These are phyloP conservation scores for Suhomyces guaymorum DNA, from an alignment of 1,139 yeast species.

Conservation along the genomic window DNA sequence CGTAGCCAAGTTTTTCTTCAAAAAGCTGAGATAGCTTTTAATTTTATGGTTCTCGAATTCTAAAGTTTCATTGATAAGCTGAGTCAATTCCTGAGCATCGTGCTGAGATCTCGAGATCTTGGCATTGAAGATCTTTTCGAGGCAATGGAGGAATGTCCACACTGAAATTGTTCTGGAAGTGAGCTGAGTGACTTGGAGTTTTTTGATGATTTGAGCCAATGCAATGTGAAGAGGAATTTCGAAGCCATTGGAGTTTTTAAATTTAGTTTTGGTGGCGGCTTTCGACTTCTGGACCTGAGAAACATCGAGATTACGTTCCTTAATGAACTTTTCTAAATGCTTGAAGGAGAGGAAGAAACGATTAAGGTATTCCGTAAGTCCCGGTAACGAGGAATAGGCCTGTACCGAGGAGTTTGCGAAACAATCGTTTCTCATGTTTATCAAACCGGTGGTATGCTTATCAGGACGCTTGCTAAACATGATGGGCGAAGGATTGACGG, in stretches of 20 bases:
- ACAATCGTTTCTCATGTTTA: slow-evolving; percentile 84
- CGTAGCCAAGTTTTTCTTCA: slow-evolving; percentile 13
- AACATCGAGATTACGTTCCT: slow-evolving; percentile 24
- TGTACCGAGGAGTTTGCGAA: slow-evolving; percentile 92
- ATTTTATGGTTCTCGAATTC: slow-evolving; percentile 61
- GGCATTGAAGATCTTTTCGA: slow-evolving; percentile 78
- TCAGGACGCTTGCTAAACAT: slow-evolving; percentile 65
- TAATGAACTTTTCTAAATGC: slow-evolving; percentile 31
- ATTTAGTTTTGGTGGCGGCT: slow-evolving; percentile 30
- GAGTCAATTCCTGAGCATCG: slow-evolving; percentile 92
- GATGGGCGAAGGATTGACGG: slow-evolving; percentile 15
- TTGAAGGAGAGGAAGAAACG: slow-evolving; percentile 32
- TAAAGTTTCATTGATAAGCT: slow-evolving; percentile 74
- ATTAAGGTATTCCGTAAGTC: slow-evolving; percentile 62
- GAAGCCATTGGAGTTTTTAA: slow-evolving; percentile 27
- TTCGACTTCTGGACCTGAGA: slow-evolving; percentile 20
- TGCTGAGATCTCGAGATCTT: slow-evolving; percentile 82
- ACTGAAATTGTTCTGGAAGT: slow-evolving; percentile 62
- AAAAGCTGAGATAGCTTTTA: slow-evolving; percentile 29
- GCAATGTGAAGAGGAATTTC: slow-evolving; percentile 58
- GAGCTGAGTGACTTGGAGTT: slow-evolving; percentile 64
- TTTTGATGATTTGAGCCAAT: slow-evolving; percentile 52
- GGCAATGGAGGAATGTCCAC: slow-evolving; percentile 71
- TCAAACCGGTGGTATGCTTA: slow-evolving; percentile 76
- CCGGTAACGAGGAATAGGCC: slow-evolving; percentile 73